Base-by-base conservation (phyloP, 495 filamentous ascomycete genomes). In the Podospora conica region DNA sequence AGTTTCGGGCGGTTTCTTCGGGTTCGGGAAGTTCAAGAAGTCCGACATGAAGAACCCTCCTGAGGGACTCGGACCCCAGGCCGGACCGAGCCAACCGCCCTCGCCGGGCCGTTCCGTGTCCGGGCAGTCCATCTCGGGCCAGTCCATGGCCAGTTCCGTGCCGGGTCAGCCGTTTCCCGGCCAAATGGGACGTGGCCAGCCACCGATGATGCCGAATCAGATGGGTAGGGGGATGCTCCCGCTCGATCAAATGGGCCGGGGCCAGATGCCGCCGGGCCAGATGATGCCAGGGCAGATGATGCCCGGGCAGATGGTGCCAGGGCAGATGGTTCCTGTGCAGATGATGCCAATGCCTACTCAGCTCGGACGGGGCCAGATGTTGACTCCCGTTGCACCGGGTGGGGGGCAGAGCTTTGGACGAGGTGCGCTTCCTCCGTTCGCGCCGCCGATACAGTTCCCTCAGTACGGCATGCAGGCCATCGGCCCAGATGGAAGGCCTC, bases 401-500 rank as follows among this genome's bases (percentile, higher is more conserved):
- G 15, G 15, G 15, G 40, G 40, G 9, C 40, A 48, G 40, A 48
- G 40, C 40, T 10, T 53, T 15, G 66, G 65, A n/a, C 40, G 23
- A 56, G 69, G 64, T n/a, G 66, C 70, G 33, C 54, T 29, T 7
- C 15, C 60, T 1, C n/a, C 60, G 3, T 68, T 65, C 12, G 11
- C 63, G 11, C 65, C 64, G 1, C 65, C 61, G 11, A 71, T 64
- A 21, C 71, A 69, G 18, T 58, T 55, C n/a, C 69, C 33, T n/a
- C 69, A 69, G 24, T 69, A 68, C 25, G 68, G 70, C 23, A 69
- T 69, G 60, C 72, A 64, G 40, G 25, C 59, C 9, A 25, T 73
- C 3, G 72, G 74, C 11, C 72, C 74, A 3, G 72, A 73, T 48
- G 74, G 74, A 4, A 72, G 65, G n/a, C 64, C 68, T 4, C 1